A percentile compares a stretch with the other conserved stretches of the same genome.
Conservation (phyloP, 2,329 filamentous ascomycete species). For the Xylaria sp. region DNA sequence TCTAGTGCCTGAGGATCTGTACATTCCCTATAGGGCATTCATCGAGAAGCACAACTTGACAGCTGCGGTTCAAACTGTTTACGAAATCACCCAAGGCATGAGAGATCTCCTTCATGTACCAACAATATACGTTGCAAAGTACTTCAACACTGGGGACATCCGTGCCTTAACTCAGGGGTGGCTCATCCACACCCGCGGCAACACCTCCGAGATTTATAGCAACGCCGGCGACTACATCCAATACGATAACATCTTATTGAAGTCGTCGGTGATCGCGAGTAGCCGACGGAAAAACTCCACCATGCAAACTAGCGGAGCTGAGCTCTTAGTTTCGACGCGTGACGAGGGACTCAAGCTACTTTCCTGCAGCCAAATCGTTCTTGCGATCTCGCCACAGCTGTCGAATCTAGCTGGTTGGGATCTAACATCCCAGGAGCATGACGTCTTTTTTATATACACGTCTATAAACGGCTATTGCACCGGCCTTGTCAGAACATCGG, state of each 20-base stretch:
- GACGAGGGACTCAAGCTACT: neutral
- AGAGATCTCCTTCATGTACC: neutral
- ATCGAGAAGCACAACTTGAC: neutral
- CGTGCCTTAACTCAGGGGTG: neutral
- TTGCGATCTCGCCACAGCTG: neutral
- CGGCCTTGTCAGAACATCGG: neutral
- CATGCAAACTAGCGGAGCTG: neutral
- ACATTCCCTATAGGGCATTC: neutral
- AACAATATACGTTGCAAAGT: neutral
- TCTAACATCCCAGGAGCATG: neutral
- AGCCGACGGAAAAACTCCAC: neutral
- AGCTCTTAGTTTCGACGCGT: neutral
- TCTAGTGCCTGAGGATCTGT: neutral
- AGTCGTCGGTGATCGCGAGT: neutral
- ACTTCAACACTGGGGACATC: neutral
- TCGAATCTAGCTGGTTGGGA: neutral
- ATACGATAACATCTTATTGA: neutral
- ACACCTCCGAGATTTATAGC: neutral
- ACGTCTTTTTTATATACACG: neutral
- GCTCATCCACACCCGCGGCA: neutral
- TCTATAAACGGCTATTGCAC: neutral
- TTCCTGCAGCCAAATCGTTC: neutral
- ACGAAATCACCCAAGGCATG: neutral
- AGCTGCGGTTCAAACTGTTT: neutral
- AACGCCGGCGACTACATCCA: neutral